phyloP scores from a whole-genome alignment of 2,329 filamentous ascomycete genomes.

The Thelonectria discophora region DNA sequence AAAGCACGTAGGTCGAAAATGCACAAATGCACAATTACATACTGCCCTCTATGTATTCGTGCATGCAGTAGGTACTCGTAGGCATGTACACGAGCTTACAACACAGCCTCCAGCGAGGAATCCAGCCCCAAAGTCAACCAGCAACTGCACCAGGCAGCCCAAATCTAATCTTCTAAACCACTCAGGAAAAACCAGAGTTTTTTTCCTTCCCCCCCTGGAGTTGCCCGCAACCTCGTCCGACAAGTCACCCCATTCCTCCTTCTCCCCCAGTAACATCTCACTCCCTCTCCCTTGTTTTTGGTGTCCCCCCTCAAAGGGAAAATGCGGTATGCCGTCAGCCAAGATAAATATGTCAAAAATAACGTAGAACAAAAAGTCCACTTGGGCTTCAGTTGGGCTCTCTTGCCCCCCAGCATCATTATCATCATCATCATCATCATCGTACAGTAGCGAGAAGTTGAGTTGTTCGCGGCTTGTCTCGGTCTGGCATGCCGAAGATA shows the following conservation, averaged over 20 bases:
- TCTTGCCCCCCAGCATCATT: no score
- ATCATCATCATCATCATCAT: no score
- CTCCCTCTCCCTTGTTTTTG: not conserved
- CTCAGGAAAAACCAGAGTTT: no score
- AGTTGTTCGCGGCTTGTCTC: not conserved
- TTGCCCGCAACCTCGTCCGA: constrained; percentile 31
- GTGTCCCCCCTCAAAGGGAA: not conserved
- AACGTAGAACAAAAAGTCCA: not conserved
- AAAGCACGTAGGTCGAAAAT: no score
- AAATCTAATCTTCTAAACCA: not conserved
- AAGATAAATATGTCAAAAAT: not conserved
- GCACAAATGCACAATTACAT: no score
- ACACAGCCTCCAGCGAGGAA: not conserved
- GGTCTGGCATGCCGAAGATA: constrained; percentile 10
- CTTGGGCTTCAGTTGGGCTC: not conserved
- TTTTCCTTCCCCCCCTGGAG: not conserved
- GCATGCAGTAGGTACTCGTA: no score
- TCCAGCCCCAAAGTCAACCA: not conserved
- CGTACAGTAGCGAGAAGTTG: not conserved
- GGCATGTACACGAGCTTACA: not conserved
- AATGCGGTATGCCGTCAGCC: constrained; percentile 7
- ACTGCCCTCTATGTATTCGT: no score
- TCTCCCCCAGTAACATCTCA: no score
- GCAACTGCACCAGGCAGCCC: not conserved
- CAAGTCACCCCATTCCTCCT: constrained; percentile 26